Base-by-base conservation (phyloP, 2,329 filamentous ascomycete species). In the Neoascochyta sp. region DNA sequence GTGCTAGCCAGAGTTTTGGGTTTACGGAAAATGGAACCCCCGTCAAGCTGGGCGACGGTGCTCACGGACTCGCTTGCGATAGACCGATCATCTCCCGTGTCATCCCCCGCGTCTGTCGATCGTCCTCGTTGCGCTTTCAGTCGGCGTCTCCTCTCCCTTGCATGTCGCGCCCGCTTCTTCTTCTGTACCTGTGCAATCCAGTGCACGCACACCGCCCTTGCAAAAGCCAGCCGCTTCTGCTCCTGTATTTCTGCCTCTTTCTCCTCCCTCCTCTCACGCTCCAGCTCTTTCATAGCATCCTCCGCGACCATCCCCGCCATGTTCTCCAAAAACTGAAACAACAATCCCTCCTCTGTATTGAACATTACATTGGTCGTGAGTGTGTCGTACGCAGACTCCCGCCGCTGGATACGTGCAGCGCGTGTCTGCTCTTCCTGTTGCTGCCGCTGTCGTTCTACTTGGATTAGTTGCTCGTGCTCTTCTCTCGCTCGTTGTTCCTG, bases 311-410 rank as follows among this genome's bases (percentile, higher is more conserved):
- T 50, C 4, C 50, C 44, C 14, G 63, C 51, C 25, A 49, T 45
- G 24, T 62, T 64, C 23, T 70, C 65, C 15, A 71, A 44, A 33
- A 62, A 71, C 32, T 71, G 68, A 32, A 64, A 52, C 19, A 71
- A 42, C 12, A 70, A 48, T n/a, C 69, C 69, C 2, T 54, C 43
- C n/a, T 49, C 45, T 1, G 53, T 48, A 16, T 64, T 54, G 2
- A 62, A 44, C n/a, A 66, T 52, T 10, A 70, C 27, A 23, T 61
- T 57, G 4, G 46, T 39, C 4, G 66, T 59, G n/a, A 70, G 45
- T 7, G 47, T 31, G 24, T 54, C 48, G 10, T 58, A 52, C 28
- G 57, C 50, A 9, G 27, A 26, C 13, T 48, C 45, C 16, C 40
- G 45, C 12, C 42, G 37, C 17, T 36, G 44, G 24, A 39, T 18